Evolutionary conservation across 331 rosid genomes (phyloP).

Genomic region (Rosa hybrid): DNA sequence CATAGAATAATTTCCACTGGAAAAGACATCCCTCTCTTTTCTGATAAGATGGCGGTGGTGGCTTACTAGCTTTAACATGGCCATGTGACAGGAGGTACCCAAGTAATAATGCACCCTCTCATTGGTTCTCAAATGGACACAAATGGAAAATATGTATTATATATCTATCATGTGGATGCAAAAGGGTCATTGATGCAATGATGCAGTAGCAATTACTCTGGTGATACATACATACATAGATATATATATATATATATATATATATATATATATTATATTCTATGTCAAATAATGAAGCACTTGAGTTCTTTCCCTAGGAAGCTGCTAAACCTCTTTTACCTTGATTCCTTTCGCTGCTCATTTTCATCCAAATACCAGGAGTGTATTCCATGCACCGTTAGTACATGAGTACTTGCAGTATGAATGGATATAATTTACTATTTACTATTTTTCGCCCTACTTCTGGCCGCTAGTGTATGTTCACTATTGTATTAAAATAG

Average conservation of each 20-base stretch:
- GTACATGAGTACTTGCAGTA: too few species aligned
- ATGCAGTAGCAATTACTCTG: background rate
- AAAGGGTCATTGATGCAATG: background rate
- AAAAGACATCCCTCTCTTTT: background rate
- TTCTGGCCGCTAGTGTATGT: too few species aligned
- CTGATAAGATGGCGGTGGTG: constrained; percentile 45
- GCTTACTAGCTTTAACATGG: constrained; percentile 33
- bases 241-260: background rate
- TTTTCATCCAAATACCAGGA: too few species aligned
- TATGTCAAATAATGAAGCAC: constrained; percentile 38
- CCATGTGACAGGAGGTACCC: constrained; percentile 53
- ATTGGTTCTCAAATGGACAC: constrained; percentile 42
- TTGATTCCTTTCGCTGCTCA: too few species aligned
- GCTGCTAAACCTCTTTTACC: constrained; percentile 5
- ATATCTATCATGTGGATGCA: background rate
- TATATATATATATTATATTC: too few species aligned
- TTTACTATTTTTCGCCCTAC: too few species aligned
- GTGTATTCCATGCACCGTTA: too few species aligned
- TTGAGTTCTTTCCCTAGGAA: constrained; percentile 40
- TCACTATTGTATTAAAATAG: too few species aligned
- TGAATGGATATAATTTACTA: too few species aligned
- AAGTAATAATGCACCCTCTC: constrained; percentile 38
- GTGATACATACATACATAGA: background rate
- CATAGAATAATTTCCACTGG: too few species aligned
- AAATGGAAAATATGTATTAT: background rate